A percentile compares a stretch with the other conserved stretches of the same genome.
Conservation (phyloP, 352 stramenopile genomes). For the Globisporangium solare region DNA sequence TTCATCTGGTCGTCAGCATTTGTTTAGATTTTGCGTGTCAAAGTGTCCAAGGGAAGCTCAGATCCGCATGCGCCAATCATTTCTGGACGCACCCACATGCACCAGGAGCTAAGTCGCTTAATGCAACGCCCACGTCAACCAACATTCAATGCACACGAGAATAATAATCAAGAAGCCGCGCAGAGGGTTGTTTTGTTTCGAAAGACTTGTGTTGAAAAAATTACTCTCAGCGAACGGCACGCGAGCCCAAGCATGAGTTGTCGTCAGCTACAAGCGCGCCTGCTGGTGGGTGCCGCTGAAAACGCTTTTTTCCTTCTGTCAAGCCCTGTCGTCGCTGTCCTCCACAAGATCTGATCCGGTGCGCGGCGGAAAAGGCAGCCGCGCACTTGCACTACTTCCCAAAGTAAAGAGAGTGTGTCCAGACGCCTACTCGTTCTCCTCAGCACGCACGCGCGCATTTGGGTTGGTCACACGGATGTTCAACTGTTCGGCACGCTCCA, state of each 20-base stretch:
- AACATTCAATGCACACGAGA: background rate
- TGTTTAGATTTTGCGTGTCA: too few relatives aligned
- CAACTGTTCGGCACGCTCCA: conserved; percentile 97
- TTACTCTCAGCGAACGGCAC: conserved; percentile 10
- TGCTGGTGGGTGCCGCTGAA: conserved; percentile 9
- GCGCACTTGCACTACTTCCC: background rate
- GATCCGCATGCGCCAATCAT: too few relatives aligned
- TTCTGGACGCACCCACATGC: too few relatives aligned
- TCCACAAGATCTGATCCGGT: conserved; percentile 8
- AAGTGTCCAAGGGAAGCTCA: too few relatives aligned
- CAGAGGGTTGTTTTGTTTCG: background rate
- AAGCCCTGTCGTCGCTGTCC: conserved; percentile 6
- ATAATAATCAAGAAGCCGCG: background rate
- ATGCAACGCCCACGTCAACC: too few relatives aligned
- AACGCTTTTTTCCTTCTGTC: conserved; percentile 1
- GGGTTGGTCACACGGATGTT: conserved; percentile 98
- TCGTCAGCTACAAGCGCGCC: conserved; percentile 21
- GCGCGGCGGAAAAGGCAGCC: too few relatives aligned
- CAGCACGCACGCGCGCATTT: conserved; percentile 94
- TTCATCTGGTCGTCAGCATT: too few relatives aligned
- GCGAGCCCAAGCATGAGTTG: conserved; percentile 28
- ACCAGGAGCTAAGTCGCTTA: too few relatives aligned
- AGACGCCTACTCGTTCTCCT: conserved; percentile 92
- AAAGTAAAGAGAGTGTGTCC: conserved; percentile 2
- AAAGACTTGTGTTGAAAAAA: conserved; percentile 12